Evolutionary conservation across 1,284 basidiomycete genomes (phyloP).

Genomic region (Trichosporon asahii): DNA sequence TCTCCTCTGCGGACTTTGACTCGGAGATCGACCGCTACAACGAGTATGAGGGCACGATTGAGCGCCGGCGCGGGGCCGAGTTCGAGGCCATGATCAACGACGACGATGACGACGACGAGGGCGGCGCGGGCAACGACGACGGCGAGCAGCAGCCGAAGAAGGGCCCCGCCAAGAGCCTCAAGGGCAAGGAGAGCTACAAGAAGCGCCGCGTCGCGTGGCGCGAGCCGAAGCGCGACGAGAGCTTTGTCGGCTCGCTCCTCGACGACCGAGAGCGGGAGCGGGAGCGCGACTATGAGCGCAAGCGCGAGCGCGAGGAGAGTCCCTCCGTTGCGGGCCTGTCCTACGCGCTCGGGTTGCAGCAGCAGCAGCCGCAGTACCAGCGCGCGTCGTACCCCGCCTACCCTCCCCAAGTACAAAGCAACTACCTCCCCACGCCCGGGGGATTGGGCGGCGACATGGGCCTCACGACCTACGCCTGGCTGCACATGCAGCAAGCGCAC

Average conservation of each 20-base stretch:
- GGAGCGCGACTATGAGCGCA: not conserved
- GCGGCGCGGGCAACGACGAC: conserved; percentile 1
- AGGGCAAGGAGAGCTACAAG: conserved; percentile 49
- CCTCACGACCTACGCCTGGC: conserved; percentile 45
- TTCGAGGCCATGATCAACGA: conserved; percentile 49
- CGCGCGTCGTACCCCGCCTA: not conserved
- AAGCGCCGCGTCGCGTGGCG: conserved; percentile 19
- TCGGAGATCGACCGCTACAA: conserved; percentile 47
- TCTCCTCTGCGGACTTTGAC: conserved; percentile 47
- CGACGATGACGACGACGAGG: conserved; percentile 46
- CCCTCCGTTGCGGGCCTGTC: conserved; percentile 14
- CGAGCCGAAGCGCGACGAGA: conserved; percentile 22
- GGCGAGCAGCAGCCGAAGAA: conserved; percentile 6
- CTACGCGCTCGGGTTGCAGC: conserved; percentile 24
- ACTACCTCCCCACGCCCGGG: not conserved
- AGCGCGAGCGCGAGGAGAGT: not conserved
- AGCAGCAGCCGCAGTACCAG: conserved; percentile 10
- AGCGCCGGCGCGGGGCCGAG: conserved; percentile 48
- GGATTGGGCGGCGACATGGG: conserved; percentile 23
- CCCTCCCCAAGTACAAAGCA: not conserved
- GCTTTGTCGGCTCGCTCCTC: conserved; percentile 39
- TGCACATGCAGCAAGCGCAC: conserved; percentile 49
- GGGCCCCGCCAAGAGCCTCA: conserved; percentile 34
- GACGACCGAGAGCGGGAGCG: not conserved
- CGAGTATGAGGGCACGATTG: conserved; percentile 51